Evolutionary conservation across 805 yeast genomes (phyloP).

Genomic region (Huiozyma naganishii): DNA sequence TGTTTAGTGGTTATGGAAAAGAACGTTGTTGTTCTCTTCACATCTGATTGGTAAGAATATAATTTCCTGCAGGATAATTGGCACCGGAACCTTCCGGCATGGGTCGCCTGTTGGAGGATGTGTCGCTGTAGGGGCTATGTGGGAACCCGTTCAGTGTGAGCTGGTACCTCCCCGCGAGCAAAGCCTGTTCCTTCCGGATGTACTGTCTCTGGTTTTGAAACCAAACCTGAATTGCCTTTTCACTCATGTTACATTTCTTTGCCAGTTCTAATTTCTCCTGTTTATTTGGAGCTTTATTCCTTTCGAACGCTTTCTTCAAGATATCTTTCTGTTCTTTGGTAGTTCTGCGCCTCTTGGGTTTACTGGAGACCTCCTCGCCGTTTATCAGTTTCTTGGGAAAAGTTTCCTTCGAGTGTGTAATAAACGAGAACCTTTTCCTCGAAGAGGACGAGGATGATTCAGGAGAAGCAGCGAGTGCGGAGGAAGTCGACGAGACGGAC

Average conservation of each 20-base stretch:
- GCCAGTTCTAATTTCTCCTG: slow-evolving; percentile 69
- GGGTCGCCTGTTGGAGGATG: too few species aligned
- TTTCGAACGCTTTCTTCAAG: slow-evolving; percentile 63
- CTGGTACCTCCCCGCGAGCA: background rate
- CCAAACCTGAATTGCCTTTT: slow-evolving; percentile 95
- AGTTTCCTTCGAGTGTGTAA: slow-evolving; percentile 81
- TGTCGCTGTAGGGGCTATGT: too few species aligned
- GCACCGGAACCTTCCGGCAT: too few species aligned
- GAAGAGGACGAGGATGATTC: background rate
- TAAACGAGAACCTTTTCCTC: slow-evolving; percentile 40
- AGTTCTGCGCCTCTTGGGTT: slow-evolving; percentile 61
- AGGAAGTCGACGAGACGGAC: slow-evolving; percentile 1
- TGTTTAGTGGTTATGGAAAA: background rate
- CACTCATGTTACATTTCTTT: slow-evolving; percentile 71
- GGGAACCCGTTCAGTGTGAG: too few species aligned
- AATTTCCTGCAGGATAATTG: too few species aligned
- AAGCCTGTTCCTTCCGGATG: slow-evolving; percentile 36
- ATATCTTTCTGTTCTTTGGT: slow-evolving; percentile 64
- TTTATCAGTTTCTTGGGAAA: slow-evolving; percentile 44
- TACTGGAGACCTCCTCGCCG: slow-evolving; percentile 65
- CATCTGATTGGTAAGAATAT: too few species aligned
- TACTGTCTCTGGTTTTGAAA: slow-evolving; percentile 91
- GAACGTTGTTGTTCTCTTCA: background rate
- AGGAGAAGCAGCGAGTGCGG: background rate
- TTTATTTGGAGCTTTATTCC: slow-evolving; percentile 73